A percentile compares a stretch with the other conserved stretches of the same genome.
These are phyloP conservation scores for Penicillium fimorum DNA, from an alignment of 495 filamentous ascomycete species.

Conservation along the genomic window DNA sequence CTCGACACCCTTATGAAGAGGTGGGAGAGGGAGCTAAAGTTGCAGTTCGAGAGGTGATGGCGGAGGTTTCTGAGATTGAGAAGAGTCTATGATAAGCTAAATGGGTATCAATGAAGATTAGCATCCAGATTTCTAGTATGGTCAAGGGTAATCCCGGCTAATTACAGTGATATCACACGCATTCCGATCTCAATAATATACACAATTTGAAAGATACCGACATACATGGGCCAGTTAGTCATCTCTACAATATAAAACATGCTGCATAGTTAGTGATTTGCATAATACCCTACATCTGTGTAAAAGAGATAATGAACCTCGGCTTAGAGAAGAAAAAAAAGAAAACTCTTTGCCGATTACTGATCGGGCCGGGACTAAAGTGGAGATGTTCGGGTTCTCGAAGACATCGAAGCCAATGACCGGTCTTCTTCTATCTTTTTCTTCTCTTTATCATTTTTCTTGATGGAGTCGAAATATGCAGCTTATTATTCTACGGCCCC, in stretches of 20 bases:
- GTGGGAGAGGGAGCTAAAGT: slow-evolving; percentile 48
- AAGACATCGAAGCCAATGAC: not conserved
- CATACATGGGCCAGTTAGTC: not conserved
- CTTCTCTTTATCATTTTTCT: not conserved
- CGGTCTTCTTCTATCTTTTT: not conserved
- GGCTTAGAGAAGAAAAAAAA: slow-evolving; percentile 2
- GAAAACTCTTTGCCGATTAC: slow-evolving; percentile 6
- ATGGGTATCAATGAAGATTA: not conserved
- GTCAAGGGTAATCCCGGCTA: too few relatives aligned
- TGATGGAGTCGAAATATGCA: not conserved
- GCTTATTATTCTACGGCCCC: not conserved
- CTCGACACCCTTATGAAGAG: slow-evolving; percentile 55
- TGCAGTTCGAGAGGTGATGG: slow-evolving; percentile 47
- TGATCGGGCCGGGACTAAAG: slow-evolving; percentile 9
- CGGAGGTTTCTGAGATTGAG: slow-evolving; percentile 22
- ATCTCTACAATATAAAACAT: too few relatives aligned
- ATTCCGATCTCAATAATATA: too few relatives aligned
- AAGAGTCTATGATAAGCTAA: slow-evolving; percentile 2
- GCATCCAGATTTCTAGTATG: too few relatives aligned
- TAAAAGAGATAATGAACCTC: not conserved
- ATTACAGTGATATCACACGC: too few relatives aligned
- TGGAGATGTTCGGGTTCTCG: not conserved
- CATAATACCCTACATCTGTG: not conserved
- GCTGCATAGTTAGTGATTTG: too few relatives aligned
- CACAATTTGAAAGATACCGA: too few relatives aligned